A percentile compares a stretch with the other conserved stretches of the same genome.
These are phyloP conservation scores for Sporodiniella umbellata DNA, from an alignment of 371 early-diverging fungal species.

Conservation along the genomic window DNA sequence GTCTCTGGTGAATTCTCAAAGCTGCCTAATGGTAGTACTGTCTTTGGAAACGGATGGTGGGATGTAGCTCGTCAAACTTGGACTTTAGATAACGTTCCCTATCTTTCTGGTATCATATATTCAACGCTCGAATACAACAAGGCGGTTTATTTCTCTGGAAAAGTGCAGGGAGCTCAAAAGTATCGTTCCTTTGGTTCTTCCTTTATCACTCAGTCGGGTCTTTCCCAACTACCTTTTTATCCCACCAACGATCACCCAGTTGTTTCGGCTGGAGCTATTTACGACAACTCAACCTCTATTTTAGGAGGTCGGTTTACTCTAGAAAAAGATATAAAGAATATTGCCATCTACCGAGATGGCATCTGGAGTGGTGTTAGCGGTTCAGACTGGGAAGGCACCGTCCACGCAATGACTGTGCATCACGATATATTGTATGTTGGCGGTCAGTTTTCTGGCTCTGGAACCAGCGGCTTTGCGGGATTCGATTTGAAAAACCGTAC, in stretches of 20 bases:
- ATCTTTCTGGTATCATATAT: constrained; percentile 26
- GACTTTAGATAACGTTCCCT: constrained; percentile 17
- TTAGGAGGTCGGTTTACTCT: constrained; percentile 42
- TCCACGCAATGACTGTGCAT: constrained; percentile 29
- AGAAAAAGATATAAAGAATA: constrained; percentile 26
- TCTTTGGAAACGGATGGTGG: constrained; percentile 37
- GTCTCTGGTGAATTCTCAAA: constrained; percentile 33
- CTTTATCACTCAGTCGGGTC: constrained; percentile 12
- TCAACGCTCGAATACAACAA: background rate
- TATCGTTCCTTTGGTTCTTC: constrained; percentile 35
- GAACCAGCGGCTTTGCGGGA: constrained; percentile 26
- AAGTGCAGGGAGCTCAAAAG: constrained; percentile 31
- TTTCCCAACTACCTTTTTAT: constrained; percentile 29
- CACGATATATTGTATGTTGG: constrained; percentile 50
- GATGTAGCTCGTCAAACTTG: constrained; percentile 7
- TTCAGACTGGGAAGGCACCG: constrained; percentile 36
- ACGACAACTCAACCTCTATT: constrained; percentile 26
- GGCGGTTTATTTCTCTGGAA: constrained; percentile 30
- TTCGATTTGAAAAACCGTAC: constrained; percentile 22
- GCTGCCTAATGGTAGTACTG: constrained; percentile 1
- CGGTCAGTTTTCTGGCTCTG: constrained; percentile 32
- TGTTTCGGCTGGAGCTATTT: constrained; percentile 34
- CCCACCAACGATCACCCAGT: constrained; percentile 17
- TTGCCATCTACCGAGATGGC: constrained; percentile 40
- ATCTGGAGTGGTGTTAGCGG: constrained; percentile 38